Evolutionary conservation across 2,329 filamentous ascomycete genomes (phyloP).

Genomic region (Colletotrichum sp.): DNA sequence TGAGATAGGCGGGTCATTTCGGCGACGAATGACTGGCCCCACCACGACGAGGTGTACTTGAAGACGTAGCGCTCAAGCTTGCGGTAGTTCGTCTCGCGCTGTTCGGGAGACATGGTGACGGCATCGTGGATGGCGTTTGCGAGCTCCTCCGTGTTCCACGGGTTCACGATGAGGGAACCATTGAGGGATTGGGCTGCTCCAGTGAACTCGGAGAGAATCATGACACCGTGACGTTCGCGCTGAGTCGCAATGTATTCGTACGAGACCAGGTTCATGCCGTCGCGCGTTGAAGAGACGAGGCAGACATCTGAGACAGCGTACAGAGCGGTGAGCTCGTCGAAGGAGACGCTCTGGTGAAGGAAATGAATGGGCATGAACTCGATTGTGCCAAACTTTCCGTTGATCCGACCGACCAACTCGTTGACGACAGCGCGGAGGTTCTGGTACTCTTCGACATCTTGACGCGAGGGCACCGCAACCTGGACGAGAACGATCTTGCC

Average conservation of each 20-base stretch:
- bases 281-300: slow-evolving; percentile 91
- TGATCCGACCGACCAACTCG: slow-evolving; percentile 95
- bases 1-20: slow-evolving; percentile 70
- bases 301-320: slow-evolving; percentile 94
- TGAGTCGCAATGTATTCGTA: slow-evolving; percentile 99
- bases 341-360: slow-evolving; percentile 93
- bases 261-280: slow-evolving; percentile 98
- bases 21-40: slow-evolving; percentile 90
- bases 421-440: slow-evolving; percentile 95
- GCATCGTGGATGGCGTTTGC: slow-evolving; percentile 93
- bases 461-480: slow-evolving; percentile 91
- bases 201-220: slow-evolving; percentile 96
- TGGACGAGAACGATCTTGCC: slow-evolving; percentile 96
- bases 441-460: slow-evolving; percentile 98
- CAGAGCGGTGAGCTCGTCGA: slow-evolving; percentile 92
- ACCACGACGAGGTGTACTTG: slow-evolving; percentile 98
- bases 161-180: slow-evolving; percentile 92
- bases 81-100: slow-evolving; percentile 84
- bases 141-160: slow-evolving; percentile 97
- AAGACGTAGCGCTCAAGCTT: slow-evolving; percentile 95
- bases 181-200: slow-evolving; percentile 95
- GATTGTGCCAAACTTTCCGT: slow-evolving; percentile 94
- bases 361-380: slow-evolving; percentile 99
- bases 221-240: slow-evolving; percentile 85
- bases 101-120: slow-evolving; percentile 94